A percentile compares a stretch with the other conserved stretches of the same genome.
These are phyloP conservation scores for Penicillium crystallinum DNA, from an alignment of 495 filamentous ascomycete species.

Conservation along the genomic window DNA sequence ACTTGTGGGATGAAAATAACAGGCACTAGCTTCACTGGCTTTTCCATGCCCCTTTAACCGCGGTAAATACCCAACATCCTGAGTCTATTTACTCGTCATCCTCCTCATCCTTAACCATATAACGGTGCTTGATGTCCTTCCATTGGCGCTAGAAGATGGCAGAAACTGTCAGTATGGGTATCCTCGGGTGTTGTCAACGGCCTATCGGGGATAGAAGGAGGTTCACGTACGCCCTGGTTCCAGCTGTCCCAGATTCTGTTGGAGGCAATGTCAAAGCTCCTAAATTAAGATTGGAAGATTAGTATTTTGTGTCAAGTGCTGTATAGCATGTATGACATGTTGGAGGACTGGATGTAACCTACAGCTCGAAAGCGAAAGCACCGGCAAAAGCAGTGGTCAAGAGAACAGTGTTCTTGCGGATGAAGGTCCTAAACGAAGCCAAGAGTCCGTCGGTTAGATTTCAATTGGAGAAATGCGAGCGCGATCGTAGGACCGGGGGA, in stretches of 20 bases:
- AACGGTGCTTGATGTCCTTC: conserved; percentile 95
- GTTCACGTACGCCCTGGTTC: conserved; percentile 76
- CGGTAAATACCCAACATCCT: conserved; percentile 7
- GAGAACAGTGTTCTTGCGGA: conserved; percentile 82
- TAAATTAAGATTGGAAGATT: conserved; percentile 33
- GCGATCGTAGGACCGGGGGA: conserved; percentile 14
- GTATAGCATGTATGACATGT: neutral
- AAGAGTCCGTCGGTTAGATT: conserved; percentile 20
- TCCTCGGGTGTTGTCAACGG: neutral
- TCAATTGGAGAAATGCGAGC: conserved; percentile 11
- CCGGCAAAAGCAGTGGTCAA: conserved; percentile 76
- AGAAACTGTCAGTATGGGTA: conserved; percentile 28
- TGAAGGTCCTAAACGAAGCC: conserved; percentile 57
- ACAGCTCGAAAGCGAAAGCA: conserved; percentile 95
- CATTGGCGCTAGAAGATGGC: conserved; percentile 76
- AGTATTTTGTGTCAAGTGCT: conserved; percentile 1
- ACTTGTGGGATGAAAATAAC: conserved; percentile 27
- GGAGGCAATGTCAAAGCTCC: conserved; percentile 68
- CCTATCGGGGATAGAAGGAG: conserved; percentile 1
- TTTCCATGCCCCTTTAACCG: conserved; percentile 19
- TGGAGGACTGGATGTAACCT: conserved; percentile 31
- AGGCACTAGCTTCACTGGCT: conserved; percentile 14
- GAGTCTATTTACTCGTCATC: conserved; percentile 42
- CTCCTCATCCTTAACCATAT: conserved; percentile 64
- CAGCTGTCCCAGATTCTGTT: conserved; percentile 83